phyloP scores from a whole-genome alignment of 148 eudicot species.

The Rheum nobile region DNA sequence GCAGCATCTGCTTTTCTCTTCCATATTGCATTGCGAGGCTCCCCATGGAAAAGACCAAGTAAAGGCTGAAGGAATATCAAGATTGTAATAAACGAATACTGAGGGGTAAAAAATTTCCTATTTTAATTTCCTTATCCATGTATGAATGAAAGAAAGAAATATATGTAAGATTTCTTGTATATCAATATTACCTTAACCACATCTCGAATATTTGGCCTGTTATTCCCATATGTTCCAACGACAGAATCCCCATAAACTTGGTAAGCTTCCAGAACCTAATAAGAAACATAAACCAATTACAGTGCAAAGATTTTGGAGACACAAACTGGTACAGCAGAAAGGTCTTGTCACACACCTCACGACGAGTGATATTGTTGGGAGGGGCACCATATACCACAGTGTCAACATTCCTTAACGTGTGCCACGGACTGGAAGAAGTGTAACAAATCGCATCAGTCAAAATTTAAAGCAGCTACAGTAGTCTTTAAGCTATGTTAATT shows the following conservation, averaged over 20 bases:
- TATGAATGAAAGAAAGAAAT: not conserved
- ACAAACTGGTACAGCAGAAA: not conserved
- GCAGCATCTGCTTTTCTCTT: constrained; percentile 91
- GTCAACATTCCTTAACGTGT: constrained; percentile 60
- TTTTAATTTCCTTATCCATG: not conserved
- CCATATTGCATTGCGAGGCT: constrained; percentile 78
- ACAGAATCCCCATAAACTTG: constrained; percentile 79
- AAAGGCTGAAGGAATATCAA: constrained; percentile 47
- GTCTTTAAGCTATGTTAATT: not conserved
- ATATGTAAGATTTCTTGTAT: not conserved
- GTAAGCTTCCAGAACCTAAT: constrained; percentile 71
- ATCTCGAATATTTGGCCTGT: constrained; percentile 67
- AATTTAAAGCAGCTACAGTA: not conserved
- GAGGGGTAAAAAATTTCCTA: not conserved
- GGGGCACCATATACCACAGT: constrained; percentile 76
- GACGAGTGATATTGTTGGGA: constrained; percentile 51
- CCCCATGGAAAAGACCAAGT: constrained; percentile 65
- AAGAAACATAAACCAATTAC: not conserved
- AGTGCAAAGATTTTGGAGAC: not conserved
- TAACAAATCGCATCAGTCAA: constrained; percentile 9
- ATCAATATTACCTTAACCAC: constrained; percentile 47
- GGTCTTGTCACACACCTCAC: constrained; percentile 40
- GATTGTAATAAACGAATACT: not conserved
- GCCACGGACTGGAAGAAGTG: constrained; percentile 58
- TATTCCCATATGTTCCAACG: constrained; percentile 50